phyloP scores from a whole-genome alignment of 2,329 filamentous ascomycete genomes.

The Arthrobotrys sphaeroides region DNA sequence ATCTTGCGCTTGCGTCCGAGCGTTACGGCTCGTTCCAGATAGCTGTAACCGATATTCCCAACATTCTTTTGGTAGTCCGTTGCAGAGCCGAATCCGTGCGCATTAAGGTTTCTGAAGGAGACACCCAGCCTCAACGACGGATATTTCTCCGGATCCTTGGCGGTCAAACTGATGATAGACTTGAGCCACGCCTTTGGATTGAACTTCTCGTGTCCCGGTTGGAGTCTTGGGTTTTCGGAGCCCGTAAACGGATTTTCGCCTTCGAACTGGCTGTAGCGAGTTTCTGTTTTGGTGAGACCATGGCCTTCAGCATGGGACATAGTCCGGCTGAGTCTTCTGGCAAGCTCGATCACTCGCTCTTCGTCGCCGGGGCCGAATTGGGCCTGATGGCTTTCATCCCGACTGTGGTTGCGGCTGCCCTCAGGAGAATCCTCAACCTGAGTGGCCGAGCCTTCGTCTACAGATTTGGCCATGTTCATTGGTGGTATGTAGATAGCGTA shows the following conservation, averaged over 20 bases:
- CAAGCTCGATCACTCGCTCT: constrained; percentile 38
- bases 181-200: constrained; percentile 51
- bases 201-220: constrained; percentile 40
- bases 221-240: constrained; percentile 40
- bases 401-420: constrained; percentile 45
- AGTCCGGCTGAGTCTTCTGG: constrained; percentile 36
- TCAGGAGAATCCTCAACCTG: constrained; percentile 41
- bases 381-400: constrained; percentile 35
- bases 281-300: constrained; percentile 44
- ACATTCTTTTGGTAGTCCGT: constrained; percentile 61
- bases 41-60: constrained; percentile 57
- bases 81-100: constrained; percentile 70
- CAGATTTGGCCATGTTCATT: constrained; percentile 38
- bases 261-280: constrained; percentile 48
- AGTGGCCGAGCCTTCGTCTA: constrained; percentile 52
- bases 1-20: constrained; percentile 64
- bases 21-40: constrained; percentile 58
- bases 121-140: constrained; percentile 70
- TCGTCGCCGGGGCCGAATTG: constrained; percentile 49
- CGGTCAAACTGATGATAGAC: constrained; percentile 66
- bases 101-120: constrained; percentile 73
- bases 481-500: neutral
- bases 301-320: constrained; percentile 19
- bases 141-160: constrained; percentile 67
- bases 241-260: constrained; percentile 45